phyloP scores from a whole-genome alignment of 2,329 filamentous ascomycete species.

The Sporothrix curviconia region DNA sequence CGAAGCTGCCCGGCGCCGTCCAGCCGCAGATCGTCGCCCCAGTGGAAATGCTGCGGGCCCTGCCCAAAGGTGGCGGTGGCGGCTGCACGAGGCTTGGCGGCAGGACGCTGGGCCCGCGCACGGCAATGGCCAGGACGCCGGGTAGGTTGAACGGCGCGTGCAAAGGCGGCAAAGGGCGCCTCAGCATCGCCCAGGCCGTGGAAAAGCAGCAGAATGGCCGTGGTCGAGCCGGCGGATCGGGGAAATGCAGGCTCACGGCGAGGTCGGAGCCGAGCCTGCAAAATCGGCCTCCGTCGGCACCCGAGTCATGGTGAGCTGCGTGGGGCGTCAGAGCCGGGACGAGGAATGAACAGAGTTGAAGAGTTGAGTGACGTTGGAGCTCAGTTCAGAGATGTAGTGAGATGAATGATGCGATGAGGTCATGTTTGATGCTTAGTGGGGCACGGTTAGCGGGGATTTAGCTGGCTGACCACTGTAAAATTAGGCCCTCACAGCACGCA shows the following conservation, averaged over 20 bases:
- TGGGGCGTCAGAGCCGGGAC: not conserved
- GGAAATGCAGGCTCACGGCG: conserved; percentile 41
- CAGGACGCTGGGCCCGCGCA: conserved; percentile 62
- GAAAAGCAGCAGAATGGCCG: conserved; percentile 71
- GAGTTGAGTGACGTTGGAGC: too few species aligned
- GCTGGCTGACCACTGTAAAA: too few species aligned
- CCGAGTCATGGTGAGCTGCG: conserved; percentile 23
- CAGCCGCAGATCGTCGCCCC: conserved; percentile 60
- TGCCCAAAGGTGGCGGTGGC: conserved; percentile 18
- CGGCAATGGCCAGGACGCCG: conserved; percentile 66
- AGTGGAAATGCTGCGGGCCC: conserved; percentile 45
- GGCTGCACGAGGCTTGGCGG: conserved; percentile 57
- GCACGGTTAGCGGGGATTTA: too few species aligned
- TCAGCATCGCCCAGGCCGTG: conserved; percentile 79
- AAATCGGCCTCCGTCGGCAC: conserved; percentile 49
- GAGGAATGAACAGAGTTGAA: not conserved
- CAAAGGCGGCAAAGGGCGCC: conserved; percentile 61
- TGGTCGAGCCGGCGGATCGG: conserved; percentile 51
- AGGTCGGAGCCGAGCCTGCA: conserved; percentile 35
- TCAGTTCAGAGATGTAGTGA: too few species aligned
- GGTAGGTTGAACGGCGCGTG: conserved; percentile 63
- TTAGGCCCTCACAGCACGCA: too few species aligned
- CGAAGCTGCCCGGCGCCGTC: conserved; percentile 47
- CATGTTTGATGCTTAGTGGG: too few species aligned
- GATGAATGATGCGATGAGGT: too few species aligned